Evolutionary conservation across 345 rosid genomes (phyloP).

Genomic region (Murraya paniculata): DNA sequence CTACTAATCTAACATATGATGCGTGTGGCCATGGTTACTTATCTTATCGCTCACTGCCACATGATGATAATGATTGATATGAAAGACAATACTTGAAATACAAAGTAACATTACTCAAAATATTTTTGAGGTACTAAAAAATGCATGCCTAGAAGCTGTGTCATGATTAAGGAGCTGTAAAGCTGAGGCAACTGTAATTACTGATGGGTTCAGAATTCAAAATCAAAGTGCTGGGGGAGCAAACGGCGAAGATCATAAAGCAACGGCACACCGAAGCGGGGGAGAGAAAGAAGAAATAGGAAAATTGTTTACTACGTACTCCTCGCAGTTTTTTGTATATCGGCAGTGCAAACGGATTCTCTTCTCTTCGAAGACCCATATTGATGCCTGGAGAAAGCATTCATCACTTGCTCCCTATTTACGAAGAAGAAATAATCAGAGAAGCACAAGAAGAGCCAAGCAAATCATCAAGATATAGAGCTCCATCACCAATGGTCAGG

Average conservation of each 20-base stretch:
- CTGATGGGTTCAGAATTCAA: slow-evolving; percentile 50
- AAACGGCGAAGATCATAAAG: slow-evolving; percentile 25
- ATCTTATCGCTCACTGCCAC: no score
- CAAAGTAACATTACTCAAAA: no score
- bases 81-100: no score
- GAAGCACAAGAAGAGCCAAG: slow-evolving; percentile 10
- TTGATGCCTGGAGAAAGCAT: not conserved
- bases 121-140: no score
- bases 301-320: not conserved
- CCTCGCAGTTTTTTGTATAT: no score
- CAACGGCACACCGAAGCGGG: slow-evolving; percentile 34
- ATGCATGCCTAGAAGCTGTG: no score
- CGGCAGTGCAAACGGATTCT: not conserved
- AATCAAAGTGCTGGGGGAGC: slow-evolving; percentile 28
- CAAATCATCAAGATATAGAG: not conserved
- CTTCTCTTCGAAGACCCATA: not conserved
- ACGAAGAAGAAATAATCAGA: slow-evolving; percentile 4
- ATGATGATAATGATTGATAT: no score
- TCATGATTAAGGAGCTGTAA: no score
- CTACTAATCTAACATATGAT: no score
- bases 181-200: no score
- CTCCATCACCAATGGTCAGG: not conserved
- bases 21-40: no score
- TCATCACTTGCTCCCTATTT: not conserved
- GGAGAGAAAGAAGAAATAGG: slow-evolving; percentile 32